Evolutionary conservation across 1,139 yeast genomes (phyloP).

Genomic region (Groenewaldozyma sp.): DNA sequence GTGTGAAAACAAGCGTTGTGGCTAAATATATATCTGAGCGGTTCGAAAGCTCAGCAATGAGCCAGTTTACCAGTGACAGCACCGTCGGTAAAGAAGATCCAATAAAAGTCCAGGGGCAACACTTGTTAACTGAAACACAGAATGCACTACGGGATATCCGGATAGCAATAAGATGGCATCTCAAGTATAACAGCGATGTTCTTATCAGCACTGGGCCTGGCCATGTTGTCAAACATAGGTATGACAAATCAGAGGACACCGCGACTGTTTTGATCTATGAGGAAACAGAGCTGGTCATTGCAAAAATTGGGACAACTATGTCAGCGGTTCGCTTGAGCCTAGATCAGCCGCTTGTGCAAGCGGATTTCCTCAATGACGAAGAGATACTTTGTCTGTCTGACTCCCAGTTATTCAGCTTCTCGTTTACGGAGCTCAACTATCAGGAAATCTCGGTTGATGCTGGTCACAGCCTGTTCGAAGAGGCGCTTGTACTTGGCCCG

Average conservation of each 20-base stretch:
- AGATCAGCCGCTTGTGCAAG: conserved; percentile 8
- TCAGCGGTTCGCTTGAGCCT: conserved; percentile 1
- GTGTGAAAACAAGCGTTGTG: conserved; percentile 18
- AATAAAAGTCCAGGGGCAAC: not conserved
- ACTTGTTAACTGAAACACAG: not conserved
- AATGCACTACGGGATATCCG: not conserved
- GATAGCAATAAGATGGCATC: not conserved
- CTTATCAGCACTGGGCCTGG: too few species aligned
- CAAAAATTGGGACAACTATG: not conserved
- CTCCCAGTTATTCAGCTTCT: conserved; percentile 5
- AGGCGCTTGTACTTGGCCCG: not conserved
- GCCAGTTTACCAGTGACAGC: not conserved
- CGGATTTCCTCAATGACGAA: conserved; percentile 17
- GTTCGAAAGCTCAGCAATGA: conserved; percentile 5
- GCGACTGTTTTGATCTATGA: not conserved
- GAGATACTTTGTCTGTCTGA: conserved; percentile 10
- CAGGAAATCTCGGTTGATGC: not conserved
- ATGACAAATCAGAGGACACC: not conserved
- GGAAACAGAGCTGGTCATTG: not conserved
- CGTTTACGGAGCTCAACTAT: conserved; percentile 5
- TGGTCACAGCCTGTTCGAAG: not conserved
- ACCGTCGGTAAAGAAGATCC: not conserved
- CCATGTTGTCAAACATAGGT: not conserved
- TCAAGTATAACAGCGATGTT: too few species aligned
- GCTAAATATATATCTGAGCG: conserved; percentile 16